Evolutionary conservation across 768 basidiomycete species (phyloP), one percentile per base, ranked within the genome.

Genomic region (Dentipellis fragilis): DNA sequence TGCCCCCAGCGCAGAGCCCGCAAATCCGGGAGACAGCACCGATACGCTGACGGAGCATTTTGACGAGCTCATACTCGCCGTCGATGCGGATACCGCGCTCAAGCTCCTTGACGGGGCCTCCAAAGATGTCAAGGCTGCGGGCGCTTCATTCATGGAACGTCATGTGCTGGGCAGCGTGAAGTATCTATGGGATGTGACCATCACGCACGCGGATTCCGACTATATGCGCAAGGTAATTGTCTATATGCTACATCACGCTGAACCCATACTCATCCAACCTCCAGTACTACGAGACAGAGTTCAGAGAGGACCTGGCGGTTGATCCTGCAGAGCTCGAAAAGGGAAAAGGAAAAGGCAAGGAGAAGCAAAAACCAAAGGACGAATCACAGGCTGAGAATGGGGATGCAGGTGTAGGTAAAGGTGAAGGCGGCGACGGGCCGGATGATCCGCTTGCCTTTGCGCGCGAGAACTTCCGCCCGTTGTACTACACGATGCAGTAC

Each of bases 401-500:
- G 34, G 62, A 57, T 23, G 61, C 59, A 49, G 29, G 29, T 29
- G 29, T 59, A 49, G 29, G 29, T 29, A 6, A 29, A 29, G 6
- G 29, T 29, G 29, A 3, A 29, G 29, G 29, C 29, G 29, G 29
- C 29, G 29, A 29, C 29, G 29, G 29, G 29, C 29, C 29, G 29
- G 10, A 21, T 6, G 64, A 70, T 45, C 67, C 64, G 56, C 70
- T 64, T 55, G 61, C 60, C 17, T 74, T 75, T 52, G 74, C 73
- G 1, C 59, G 70, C 51, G 66, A 69, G 34, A 67, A 71, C 53
- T 78, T 76, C 59, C 64, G 69, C 1, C 75, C 75, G 2, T 68
- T 78, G 14, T 77, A 78, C 59, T 78, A 73, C 60, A 76, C 75
- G 35, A 69, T 71, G 58, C 73, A 71, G 52, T 74, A 79, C 52